Evolutionary conservation across 179 eudicot genomes (phyloP).

Genomic region (Drosera spatulata): DNA sequence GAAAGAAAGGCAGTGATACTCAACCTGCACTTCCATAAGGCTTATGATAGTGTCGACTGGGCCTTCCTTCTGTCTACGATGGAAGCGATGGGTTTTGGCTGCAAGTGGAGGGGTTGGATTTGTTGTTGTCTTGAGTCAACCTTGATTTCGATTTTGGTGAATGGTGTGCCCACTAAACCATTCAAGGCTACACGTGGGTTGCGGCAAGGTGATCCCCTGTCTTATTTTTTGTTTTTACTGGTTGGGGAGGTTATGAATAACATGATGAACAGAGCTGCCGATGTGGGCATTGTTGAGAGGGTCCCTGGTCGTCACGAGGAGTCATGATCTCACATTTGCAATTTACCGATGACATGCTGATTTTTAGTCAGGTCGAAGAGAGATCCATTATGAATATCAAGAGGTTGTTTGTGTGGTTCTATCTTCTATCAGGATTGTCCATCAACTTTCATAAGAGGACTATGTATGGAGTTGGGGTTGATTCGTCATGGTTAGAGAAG

Average conservation of each 20-base stretch:
- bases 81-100: not conserved
- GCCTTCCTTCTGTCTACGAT: not conserved
- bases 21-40: not conserved
- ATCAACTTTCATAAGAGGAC: not conserved
- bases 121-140: not conserved
- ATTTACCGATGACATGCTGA: not conserved
- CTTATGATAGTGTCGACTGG: not conserved
- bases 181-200: not conserved
- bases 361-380: not conserved
- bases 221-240: not conserved
- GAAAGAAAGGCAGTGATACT: not conserved
- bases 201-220: not conserved
- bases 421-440: not conserved
- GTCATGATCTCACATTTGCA: not conserved
- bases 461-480: not conserved
- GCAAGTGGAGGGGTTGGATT: not conserved
- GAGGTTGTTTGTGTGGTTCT: not conserved
- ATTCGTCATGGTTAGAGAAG: not conserved
- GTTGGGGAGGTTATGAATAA: not conserved
- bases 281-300: not conserved
- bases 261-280: not conserved
- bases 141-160: not conserved
- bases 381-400: not conserved
- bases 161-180: no score
- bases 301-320: not conserved